These are phyloP conservation scores for Apiospora marii DNA, from an alignment of 2,329 filamentous ascomycete genomes.

Conservation along the genomic window DNA sequence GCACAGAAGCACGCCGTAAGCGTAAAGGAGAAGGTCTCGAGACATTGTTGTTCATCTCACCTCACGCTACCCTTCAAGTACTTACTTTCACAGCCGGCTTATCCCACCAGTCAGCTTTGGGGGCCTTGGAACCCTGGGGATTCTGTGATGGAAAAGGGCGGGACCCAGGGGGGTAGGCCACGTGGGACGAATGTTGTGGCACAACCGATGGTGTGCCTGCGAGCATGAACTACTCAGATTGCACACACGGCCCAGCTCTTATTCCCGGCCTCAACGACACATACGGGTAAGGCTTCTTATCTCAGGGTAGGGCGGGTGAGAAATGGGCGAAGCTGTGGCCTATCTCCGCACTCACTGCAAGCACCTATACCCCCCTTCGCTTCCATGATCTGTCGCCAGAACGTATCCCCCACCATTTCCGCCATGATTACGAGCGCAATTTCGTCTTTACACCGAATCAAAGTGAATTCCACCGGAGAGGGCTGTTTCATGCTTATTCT, in stretches of 20 bases:
- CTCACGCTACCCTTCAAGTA: slow-evolving; percentile 7
- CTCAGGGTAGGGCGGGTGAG: background rate
- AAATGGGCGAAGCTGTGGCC: background rate
- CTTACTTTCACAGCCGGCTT: background rate
- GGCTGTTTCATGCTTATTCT: background rate
- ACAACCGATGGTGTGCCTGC: slow-evolving; percentile 4
- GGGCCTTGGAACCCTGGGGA: background rate
- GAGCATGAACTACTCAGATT: slow-evolving; percentile 19
- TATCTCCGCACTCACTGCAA: slow-evolving; percentile 2
- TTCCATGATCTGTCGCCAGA: background rate
- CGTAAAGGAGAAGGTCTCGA: background rate
- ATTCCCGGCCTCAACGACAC: background rate
- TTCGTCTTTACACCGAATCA: background rate
- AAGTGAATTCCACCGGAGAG: background rate
- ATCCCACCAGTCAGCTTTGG: background rate
- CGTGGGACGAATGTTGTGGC: slow-evolving; percentile 8
- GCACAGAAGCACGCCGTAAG: background rate
- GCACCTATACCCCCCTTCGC: background rate
- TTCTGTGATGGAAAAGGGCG: background rate
- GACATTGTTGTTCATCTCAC: background rate
- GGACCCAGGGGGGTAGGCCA: background rate
- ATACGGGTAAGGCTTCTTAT: slow-evolving; percentile 9
- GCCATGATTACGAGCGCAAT: background rate
- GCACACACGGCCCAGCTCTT: background rate
- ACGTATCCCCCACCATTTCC: background rate